Evolutionary conservation across 768 basidiomycete genomes (phyloP).

Genomic region (Pisolithus marmoratus): DNA sequence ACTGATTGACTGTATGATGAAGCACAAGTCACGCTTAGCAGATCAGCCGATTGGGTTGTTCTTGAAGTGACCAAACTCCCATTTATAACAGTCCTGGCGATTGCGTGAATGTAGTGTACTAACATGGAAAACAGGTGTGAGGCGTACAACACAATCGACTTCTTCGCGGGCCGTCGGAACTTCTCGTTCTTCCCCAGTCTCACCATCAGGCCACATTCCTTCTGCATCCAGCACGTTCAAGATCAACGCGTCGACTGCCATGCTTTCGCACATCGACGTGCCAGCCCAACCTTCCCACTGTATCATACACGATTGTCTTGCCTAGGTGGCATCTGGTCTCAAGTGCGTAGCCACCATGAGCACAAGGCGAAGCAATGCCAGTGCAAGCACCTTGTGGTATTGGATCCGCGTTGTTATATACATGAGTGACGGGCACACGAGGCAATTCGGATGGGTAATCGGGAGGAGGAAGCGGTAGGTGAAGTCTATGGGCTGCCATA

Average conservation of each 20-base stretch:
- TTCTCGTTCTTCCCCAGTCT: constrained; percentile 36
- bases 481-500: constrained; percentile 54
- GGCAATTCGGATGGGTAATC: constrained; percentile 7
- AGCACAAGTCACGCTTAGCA: constrained; percentile 1
- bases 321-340: constrained; percentile 62
- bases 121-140: not conserved
- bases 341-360: constrained; percentile 60
- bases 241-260: constrained; percentile 49
- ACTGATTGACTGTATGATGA: too few relatives aligned
- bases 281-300: constrained; percentile 60
- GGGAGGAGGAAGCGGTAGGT: constrained; percentile 49
- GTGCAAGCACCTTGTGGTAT: constrained; percentile 58
- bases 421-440: constrained; percentile 34
- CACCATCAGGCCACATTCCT: constrained; percentile 33
- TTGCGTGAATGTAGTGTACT: not conserved
- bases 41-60: constrained; percentile 7
- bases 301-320: constrained; percentile 60
- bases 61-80: constrained; percentile 60
- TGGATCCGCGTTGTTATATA: constrained; percentile 70
- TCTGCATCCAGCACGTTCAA: constrained; percentile 47
- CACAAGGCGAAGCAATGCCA: constrained; percentile 46
- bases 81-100: constrained; percentile 70
- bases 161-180: constrained; percentile 58
- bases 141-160: constrained; percentile 54
- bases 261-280: constrained; percentile 50